These are phyloP conservation scores for Nepenthes mirabilis DNA, from an alignment of 148 eudicot genomes.

Conservation along the genomic window DNA sequence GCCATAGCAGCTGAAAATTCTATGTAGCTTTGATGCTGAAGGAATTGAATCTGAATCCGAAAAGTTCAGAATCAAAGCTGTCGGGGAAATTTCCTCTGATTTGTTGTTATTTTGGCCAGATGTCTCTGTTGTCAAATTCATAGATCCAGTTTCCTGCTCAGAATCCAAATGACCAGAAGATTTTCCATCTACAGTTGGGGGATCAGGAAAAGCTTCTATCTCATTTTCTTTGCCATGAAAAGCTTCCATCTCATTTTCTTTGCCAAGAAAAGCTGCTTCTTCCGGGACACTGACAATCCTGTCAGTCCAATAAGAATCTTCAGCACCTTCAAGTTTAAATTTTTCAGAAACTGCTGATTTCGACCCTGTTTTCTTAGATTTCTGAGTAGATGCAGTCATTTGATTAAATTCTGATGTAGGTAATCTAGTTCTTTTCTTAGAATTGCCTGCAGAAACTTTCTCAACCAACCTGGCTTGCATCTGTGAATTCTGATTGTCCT, in stretches of 20 bases:
- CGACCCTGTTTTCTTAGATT: too few relatives aligned
- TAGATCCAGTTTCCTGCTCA: conserved; percentile 1
- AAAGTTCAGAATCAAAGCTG: conserved; percentile 53
- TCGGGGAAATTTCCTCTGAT: conserved; percentile 28
- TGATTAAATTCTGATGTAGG: too few relatives aligned
- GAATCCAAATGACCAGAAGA: too few relatives aligned
- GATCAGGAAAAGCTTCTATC: neutral
- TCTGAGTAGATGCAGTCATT: too few relatives aligned
- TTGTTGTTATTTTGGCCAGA: neutral
- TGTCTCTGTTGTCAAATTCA: conserved; percentile 1
- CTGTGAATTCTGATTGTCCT: too few relatives aligned
- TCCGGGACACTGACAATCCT: conserved; percentile 11
- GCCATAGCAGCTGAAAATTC: conserved; percentile 53
- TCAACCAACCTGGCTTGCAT: too few relatives aligned
- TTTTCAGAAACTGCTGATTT: too few relatives aligned
- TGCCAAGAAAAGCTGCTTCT: conserved; percentile 15
- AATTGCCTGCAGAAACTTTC: too few relatives aligned
- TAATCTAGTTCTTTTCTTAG: too few relatives aligned
- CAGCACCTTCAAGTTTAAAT: neutral
- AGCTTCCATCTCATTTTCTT: conserved; percentile 6
- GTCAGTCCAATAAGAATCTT: neutral
- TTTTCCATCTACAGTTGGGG: too few relatives aligned
- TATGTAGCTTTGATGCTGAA: conserved; percentile 30
- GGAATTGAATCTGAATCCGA: conserved; percentile 53
- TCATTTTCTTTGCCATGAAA: too few relatives aligned